phyloP scores from a whole-genome alignment of 2,329 filamentous ascomycete genomes.

The Erysiphe neolycopersici region DNA sequence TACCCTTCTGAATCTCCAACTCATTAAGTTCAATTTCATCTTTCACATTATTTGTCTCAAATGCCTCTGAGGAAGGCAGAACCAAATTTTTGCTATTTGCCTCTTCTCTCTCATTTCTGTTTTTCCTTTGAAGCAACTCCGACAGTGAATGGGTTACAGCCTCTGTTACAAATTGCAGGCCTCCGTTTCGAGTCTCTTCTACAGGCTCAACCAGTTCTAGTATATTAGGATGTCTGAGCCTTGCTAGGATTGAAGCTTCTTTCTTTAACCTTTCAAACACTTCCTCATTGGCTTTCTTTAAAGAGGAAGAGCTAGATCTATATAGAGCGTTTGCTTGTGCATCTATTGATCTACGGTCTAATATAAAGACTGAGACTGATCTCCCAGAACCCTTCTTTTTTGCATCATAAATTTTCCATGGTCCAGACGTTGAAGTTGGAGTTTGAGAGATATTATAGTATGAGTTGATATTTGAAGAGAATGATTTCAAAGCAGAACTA shows the following conservation, averaged over 20 bases:
- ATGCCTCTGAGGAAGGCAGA: conserved; percentile 27
- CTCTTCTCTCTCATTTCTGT: conserved; percentile 54
- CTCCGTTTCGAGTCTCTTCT: conserved; percentile 75
- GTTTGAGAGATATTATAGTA: conserved; percentile 66
- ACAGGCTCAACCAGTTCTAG: conserved; percentile 85
- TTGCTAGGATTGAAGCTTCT: conserved; percentile 69
- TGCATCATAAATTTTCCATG: conserved; percentile 93
- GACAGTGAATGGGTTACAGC: conserved; percentile 71
- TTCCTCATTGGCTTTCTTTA: conserved; percentile 67
- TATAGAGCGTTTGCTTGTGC: conserved; percentile 33
- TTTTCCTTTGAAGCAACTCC: conserved; percentile 61
- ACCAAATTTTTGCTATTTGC: conserved; percentile 53
- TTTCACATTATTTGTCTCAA: conserved; percentile 40
- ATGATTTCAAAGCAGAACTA: conserved; percentile 63
- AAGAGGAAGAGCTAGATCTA: conserved; percentile 33
- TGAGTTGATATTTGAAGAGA: conserved; percentile 71
- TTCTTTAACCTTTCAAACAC: conserved; percentile 76
- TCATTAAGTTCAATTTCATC: conserved; percentile 86
- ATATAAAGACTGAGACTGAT: conserved; percentile 73
- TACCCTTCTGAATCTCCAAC: conserved; percentile 86
- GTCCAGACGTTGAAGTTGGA: conserved; percentile 56
- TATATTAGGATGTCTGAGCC: conserved; percentile 71
- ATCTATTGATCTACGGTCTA: conserved; percentile 71
- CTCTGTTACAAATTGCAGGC: conserved; percentile 89
- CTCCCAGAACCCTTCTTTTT: conserved; percentile 92